Base-by-base conservation (phyloP, 352 stramenopile species). In the Blastocystis sp. region DNA sequence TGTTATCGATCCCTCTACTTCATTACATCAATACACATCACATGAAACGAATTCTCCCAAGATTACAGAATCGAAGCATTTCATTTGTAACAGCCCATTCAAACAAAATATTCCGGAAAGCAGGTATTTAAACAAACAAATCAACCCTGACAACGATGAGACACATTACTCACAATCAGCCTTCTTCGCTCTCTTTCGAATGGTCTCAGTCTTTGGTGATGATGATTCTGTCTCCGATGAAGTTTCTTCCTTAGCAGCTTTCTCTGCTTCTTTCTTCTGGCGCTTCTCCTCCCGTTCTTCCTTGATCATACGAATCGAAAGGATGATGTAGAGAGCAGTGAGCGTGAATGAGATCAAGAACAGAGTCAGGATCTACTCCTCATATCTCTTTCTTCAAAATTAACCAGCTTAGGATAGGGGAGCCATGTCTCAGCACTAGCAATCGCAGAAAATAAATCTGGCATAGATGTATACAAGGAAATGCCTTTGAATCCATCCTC, bases 291-390 rank as follows among this genome's bases (percentile, higher is more conserved):
- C 69, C 59, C 69, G 58, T 42, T 80, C 69, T 35, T 61, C 14
- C 46, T 54, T 59, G 24, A 80, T 80, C 39, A 80, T 19, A 59
- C 49, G 42, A 42, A 80, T 63, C 39, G 69, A 80, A 29, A 80
- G 69, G 59, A 58, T 19, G 46, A 80, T 80, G 69, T 80, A 80
- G 21, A 80, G 69, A 21, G 24, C 69, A 19, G 69, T 80, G 21
- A 80, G 69, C 11, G 42, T 59, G 69, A 80, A 59, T n/a, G 69
- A 80, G 24, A 80, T 80, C 46, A 80, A 37, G 21, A 80, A 59
- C 3, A 80, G 46, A 32, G 69, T 43, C 9, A 80, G 32, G 43
- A 80, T 80, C 69, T 80, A 37, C 11, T 46, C 21, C 29, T 80
- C 39, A 80, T 29, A 6, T 14, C 35, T 39, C 52, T 42, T 24